Evolutionary conservation across 2,329 filamentous ascomycete species (phyloP), one percentile per base, ranked within the genome.

Genomic region (Plectosphaerella plurivora): DNA sequence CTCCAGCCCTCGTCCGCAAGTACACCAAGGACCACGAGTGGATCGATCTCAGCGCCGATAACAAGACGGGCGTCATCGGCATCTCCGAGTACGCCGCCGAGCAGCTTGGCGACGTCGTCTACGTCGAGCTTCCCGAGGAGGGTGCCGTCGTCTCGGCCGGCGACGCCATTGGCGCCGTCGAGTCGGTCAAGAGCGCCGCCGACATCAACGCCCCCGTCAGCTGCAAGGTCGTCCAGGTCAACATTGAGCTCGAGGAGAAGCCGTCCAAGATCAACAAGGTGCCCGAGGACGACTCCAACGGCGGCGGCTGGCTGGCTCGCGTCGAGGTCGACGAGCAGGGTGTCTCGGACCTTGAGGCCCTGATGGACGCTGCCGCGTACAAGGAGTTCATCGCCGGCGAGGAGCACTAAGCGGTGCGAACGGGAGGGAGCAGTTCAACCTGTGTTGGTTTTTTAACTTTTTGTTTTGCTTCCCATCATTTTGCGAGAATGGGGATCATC

Each of bases 1-100:
- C 25, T 24, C 7, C 57, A 89, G 86, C 73, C 64, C 75, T 78
- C 51, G 75, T 82, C 59, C 93, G 94, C 75, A 89, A 87, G 70
- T 99, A 96, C 79, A 97, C 94, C 59, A 88, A 92, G 70, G 93
- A 97, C 68, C 94, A 99, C 79, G 94, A 99, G 78, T 99, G 94
- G 94, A 86, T 99, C 69, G 91, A 97, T 73, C 76, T 96, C 55
- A 87, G 86, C 52, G 84, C 83, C 49, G 89, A 95, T 73, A 85
- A 87, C 69, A 93, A 89, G 72, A 87, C 86, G 48, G 92, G 89
- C 77, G 83, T 81, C 49, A 77, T 86, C 61, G 94, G 94, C 55
- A 96, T 99, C 70, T 94, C 91, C 52, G 79, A 87, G 62, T 97
- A 96, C 78, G 94, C 94, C 18, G 89, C 94, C 60, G 83, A 95